Evolutionary conservation across 2,329 filamentous ascomycete genomes (phyloP).

Genomic region (Aspergillus persii): DNA sequence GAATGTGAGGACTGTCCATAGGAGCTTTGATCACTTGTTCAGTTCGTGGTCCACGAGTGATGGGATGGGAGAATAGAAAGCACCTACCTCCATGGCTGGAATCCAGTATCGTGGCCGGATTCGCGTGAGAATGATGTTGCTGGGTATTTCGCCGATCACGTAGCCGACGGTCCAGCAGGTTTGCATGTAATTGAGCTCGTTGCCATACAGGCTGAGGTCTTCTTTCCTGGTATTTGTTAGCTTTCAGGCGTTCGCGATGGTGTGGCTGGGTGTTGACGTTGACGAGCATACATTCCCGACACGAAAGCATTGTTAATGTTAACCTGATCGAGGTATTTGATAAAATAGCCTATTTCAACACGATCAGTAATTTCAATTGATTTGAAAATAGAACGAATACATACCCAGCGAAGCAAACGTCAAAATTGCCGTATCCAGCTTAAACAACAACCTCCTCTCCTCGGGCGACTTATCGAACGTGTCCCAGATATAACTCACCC

Average conservation of each 20-base stretch:
- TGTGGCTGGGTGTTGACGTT: too few relatives aligned
- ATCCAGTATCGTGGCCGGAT: conserved; percentile 50
- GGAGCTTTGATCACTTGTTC: conserved; percentile 27
- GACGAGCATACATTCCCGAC: conserved; percentile 41
- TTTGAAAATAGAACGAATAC: background rate
- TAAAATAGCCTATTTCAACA: conserved; percentile 44
- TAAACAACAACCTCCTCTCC: conserved; percentile 50
- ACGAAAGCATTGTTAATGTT: conserved; percentile 50
- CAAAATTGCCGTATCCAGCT: conserved; percentile 49
- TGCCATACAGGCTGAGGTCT: conserved; percentile 52
- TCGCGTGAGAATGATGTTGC: conserved; percentile 52
- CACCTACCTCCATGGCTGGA: conserved; percentile 44
- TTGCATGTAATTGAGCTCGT: conserved; percentile 57
- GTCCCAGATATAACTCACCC: conserved; percentile 54
- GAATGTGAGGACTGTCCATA: conserved; percentile 52
- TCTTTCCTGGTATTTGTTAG: conserved; percentile 43
- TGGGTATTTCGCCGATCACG: conserved; percentile 53
- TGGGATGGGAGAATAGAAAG: background rate
- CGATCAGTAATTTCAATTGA: background rate
- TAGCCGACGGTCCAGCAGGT: conserved; percentile 62
- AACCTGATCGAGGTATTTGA: conserved; percentile 49
- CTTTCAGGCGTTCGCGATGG: too few relatives aligned
- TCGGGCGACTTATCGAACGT: conserved; percentile 52
- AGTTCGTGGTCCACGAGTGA: too few relatives aligned
- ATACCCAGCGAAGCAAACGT: conserved; percentile 47